These are phyloP conservation scores for Oxalis stricta DNA, from an alignment of 441 rosid genomes.

Conservation along the genomic window DNA sequence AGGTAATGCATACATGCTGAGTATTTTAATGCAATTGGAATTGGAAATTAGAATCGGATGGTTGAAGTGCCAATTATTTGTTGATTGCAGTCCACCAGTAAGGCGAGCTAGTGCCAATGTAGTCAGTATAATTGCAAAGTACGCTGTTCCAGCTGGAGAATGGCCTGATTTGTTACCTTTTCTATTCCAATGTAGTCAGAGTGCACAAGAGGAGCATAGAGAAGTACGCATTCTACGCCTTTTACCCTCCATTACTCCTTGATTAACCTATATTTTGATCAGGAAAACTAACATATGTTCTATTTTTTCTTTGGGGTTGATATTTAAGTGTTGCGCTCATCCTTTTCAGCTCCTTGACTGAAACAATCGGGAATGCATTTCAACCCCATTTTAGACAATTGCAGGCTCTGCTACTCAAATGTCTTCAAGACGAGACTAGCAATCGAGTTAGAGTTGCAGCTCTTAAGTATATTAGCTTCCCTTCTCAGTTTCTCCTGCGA, in stretches of 20 bases:
- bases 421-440: slow-evolving; percentile 88
- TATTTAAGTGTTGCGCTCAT: slow-evolving; percentile 68
- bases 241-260: background rate
- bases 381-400: slow-evolving; percentile 77
- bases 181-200: slow-evolving; percentile 90
- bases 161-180: slow-evolving; percentile 93
- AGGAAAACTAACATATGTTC: background rate
- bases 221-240: slow-evolving; percentile 34
- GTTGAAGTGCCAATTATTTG: no score
- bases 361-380: slow-evolving; percentile 86
- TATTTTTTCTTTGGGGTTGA: slow-evolving; percentile 12
- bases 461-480: slow-evolving; percentile 49
- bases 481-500: background rate
- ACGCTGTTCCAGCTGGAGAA: slow-evolving; percentile 93
- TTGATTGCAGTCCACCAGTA: slow-evolving; percentile 57
- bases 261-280: background rate
- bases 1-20: slow-evolving; percentile 28
- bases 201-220: slow-evolving; percentile 92
- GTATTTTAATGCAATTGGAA: no score
- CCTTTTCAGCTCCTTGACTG: slow-evolving; percentile 96
- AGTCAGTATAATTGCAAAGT: slow-evolving; percentile 86
- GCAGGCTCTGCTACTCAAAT: slow-evolving; percentile 88
- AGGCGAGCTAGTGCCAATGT: slow-evolving; percentile 98
- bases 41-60: no score
- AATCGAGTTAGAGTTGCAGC: slow-evolving; percentile 95